Conservation (phyloP, 768 basidiomycete species). For the Lentinula raphanica region DNA sequence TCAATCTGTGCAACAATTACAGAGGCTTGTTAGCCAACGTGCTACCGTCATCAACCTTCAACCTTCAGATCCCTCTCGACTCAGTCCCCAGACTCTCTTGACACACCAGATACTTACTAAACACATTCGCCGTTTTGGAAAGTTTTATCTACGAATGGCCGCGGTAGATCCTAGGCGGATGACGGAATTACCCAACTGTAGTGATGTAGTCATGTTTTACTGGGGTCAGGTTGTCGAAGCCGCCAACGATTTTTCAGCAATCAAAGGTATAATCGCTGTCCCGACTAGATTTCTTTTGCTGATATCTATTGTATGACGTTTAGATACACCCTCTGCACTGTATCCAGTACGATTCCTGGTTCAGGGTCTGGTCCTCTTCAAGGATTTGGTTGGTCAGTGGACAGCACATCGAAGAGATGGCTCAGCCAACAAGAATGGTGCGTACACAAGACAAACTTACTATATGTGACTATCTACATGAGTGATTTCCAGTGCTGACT, state of each 20-base stretch:
- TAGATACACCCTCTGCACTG: conserved; percentile 56
- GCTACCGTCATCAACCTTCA: neutral
- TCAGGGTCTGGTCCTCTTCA: conserved; percentile 82
- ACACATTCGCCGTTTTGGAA: conserved; percentile 69
- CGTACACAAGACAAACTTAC: conserved; percentile 12
- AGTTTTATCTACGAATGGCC: conserved; percentile 74
- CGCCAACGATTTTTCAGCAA: conserved; percentile 44
- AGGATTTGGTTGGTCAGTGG: conserved; percentile 78
- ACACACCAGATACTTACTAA: conserved; percentile 58
- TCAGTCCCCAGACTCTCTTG: conserved; percentile 28
- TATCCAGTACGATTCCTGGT: conserved; percentile 80
- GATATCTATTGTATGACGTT: neutral
- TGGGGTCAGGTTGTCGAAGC: conserved; percentile 78
- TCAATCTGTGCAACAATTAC: conserved; percentile 51
- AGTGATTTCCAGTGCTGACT: conserved; percentile 45
- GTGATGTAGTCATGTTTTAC: conserved; percentile 69
- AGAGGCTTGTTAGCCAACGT: conserved; percentile 11
- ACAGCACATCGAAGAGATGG: conserved; percentile 59
- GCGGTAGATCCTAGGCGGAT: conserved; percentile 57
- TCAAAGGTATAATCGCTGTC: conserved; percentile 51
- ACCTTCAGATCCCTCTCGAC: neutral
- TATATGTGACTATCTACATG: conserved; percentile 2
- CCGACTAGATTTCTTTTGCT: conserved; percentile 6
- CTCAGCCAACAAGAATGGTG: conserved; percentile 54
- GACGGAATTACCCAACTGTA: conserved; percentile 55